phyloP scores from a whole-genome alignment of 1,139 yeast genomes.

The Suhomyces terraborum region DNA sequence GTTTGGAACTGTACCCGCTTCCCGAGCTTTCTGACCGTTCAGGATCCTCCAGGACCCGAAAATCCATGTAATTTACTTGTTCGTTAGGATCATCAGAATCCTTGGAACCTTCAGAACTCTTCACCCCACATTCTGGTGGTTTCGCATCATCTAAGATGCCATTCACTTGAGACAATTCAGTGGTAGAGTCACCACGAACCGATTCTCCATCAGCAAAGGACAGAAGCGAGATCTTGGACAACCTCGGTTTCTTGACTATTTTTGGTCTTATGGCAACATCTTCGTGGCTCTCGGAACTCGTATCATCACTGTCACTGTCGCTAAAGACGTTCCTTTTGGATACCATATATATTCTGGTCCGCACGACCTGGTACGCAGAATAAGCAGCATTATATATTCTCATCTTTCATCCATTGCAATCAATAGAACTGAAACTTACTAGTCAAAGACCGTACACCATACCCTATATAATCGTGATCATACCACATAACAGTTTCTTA shows the following conservation, averaged over 20 bases:
- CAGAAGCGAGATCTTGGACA: neutral
- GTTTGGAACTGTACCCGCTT: neutral
- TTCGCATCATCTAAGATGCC: neutral
- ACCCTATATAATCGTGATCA: too few species aligned
- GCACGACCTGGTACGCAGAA: constrained; percentile 6
- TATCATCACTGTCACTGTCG: constrained; percentile 10
- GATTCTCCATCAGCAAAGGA: too few species aligned
- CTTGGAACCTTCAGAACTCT: neutral
- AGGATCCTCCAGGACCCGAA: neutral
- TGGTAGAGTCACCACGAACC: too few species aligned
- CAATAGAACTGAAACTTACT: too few species aligned
- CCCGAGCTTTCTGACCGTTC: neutral
- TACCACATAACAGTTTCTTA: neutral
- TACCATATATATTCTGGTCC: constrained; percentile 7
- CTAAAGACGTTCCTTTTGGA: constrained; percentile 19
- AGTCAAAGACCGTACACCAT: too few species aligned
- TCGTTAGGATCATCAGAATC: too few species aligned
- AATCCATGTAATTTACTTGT: constrained; percentile 12
- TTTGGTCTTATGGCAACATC: constrained; percentile 1
- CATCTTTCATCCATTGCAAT: neutral
- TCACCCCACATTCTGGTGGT: neutral
- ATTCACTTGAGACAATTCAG: too few species aligned
- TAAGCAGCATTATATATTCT: neutral
- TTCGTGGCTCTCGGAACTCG: constrained; percentile 10
- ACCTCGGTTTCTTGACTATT: neutral